These are phyloP conservation scores for Kodamaea ohmeri DNA, from an alignment of 1,139 yeast species.

Conservation along the genomic window DNA sequence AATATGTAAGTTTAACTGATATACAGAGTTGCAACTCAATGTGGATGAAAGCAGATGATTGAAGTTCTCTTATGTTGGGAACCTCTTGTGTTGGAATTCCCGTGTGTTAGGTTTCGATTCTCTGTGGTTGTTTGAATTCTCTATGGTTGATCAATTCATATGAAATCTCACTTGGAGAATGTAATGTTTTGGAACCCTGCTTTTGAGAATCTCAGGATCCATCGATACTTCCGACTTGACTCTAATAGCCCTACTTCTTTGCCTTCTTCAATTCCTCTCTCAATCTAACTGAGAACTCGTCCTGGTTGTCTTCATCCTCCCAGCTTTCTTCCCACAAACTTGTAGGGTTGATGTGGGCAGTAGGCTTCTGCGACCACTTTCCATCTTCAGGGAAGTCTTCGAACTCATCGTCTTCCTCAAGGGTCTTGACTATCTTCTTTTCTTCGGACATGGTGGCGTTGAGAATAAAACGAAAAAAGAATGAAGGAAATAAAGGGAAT, in stretches of 20 bases:
- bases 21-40: no score
- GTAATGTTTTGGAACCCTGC: no score
- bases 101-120: no score
- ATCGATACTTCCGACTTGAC: neutral
- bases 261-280: slow-evolving; percentile 45
- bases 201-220: no score
- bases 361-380: slow-evolving; percentile 47
- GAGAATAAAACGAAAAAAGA: neutral
- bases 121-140: no score
- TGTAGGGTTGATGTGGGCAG: slow-evolving; percentile 35
- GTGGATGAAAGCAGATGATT: no score
- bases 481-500: neutral
- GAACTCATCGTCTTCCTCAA: slow-evolving; percentile 92
- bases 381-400: slow-evolving; percentile 89
- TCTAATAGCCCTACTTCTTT: slow-evolving; percentile 14
- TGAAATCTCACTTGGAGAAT: no score
- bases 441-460: slow-evolving; percentile 15
- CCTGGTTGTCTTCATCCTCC: slow-evolving; percentile 92
- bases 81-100: no score
- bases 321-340: slow-evolving; percentile 91
- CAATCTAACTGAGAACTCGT: slow-evolving; percentile 71
- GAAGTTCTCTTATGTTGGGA: no score
- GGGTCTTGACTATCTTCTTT: slow-evolving; percentile 50
- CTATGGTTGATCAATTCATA: no score
- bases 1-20: no score